phyloP scores from a whole-genome alignment of 805 yeast genomes.

The Saccharomyces jurei region DNA sequence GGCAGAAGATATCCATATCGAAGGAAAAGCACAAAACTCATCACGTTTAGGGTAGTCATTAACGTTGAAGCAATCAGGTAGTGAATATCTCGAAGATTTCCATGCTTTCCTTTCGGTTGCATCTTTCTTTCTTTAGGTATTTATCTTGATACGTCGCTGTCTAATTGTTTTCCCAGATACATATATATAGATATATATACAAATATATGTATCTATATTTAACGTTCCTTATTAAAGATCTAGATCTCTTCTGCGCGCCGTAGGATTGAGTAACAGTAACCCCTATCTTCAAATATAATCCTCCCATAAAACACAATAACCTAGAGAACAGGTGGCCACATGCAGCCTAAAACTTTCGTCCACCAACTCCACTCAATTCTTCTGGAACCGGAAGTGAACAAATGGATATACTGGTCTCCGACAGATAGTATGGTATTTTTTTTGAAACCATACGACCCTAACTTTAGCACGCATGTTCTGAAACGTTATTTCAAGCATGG shows the following conservation, averaged over 20 bases:
- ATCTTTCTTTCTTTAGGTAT: neutral
- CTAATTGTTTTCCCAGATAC: neutral
- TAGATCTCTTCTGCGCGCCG: neutral
- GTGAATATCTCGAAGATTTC: neutral
- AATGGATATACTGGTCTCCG: slow-evolving; percentile 24
- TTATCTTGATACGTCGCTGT: neutral
- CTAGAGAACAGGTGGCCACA: neutral
- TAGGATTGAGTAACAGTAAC: neutral
- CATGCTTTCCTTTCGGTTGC: neutral
- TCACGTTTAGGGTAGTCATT: neutral
- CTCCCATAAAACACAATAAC: neutral
- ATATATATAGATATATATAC: neutral
- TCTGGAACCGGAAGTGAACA: slow-evolving; percentile 14
- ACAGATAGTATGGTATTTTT: slow-evolving; percentile 16
- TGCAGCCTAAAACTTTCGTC: slow-evolving; percentile 11
- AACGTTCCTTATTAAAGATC: neutral
- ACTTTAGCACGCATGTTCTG: slow-evolving; percentile 29
- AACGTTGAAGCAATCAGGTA: neutral
- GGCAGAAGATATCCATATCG: neutral
- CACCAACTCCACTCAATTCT: slow-evolving; percentile 26
- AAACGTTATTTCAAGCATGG: slow-evolving; percentile 88
- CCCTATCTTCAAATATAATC: neutral
- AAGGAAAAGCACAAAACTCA: neutral
- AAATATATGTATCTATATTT: neutral
- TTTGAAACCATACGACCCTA: slow-evolving; percentile 23